Conservation (phyloP, 2,329 filamentous ascomycete species). For the Tolypocladium endophyticum region DNA sequence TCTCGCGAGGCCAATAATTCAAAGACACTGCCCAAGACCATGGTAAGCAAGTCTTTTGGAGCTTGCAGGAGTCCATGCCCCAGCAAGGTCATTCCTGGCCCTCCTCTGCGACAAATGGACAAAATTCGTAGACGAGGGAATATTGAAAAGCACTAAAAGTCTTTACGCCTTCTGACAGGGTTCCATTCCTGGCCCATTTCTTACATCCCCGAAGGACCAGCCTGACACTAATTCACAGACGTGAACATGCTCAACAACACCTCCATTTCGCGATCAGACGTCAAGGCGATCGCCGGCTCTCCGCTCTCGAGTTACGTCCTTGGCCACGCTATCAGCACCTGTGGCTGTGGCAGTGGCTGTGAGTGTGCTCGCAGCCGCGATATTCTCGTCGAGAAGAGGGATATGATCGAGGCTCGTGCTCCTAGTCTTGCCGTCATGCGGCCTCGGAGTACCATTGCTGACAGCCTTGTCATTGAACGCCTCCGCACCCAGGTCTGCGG, state of each 20-base stretch:
- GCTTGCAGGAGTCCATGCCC: neutral
- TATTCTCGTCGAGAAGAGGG: constrained; percentile 41
- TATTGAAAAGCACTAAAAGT: too few relatives aligned
- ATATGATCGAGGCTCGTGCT: constrained; percentile 39
- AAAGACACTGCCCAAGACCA: neutral
- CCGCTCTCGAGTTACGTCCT: constrained; percentile 36
- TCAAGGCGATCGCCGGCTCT: constrained; percentile 19
- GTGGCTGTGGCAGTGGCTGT: constrained; percentile 10
- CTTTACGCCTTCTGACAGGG: neutral
- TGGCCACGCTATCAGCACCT: constrained; percentile 33
- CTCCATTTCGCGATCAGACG: neutral
- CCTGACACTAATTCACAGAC: neutral
- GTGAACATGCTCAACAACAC: neutral
- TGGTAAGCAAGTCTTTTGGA: neutral
- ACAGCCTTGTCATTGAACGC: neutral
- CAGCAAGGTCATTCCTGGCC: neutral
- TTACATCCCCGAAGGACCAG: neutral
- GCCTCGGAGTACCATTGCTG: constrained; percentile 6
- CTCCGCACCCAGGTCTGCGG: constrained; percentile 6
- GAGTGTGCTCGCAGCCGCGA: constrained; percentile 12
- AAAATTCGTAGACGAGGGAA: too few relatives aligned
- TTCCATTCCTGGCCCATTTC: neutral
- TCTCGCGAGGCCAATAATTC: neutral
- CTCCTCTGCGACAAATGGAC: neutral
- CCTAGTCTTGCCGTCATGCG: constrained; percentile 10